These are phyloP conservation scores for Ceratobasidium sp. DNA, from an alignment of 1,284 basidiomycete genomes.

Conservation along the genomic window DNA sequence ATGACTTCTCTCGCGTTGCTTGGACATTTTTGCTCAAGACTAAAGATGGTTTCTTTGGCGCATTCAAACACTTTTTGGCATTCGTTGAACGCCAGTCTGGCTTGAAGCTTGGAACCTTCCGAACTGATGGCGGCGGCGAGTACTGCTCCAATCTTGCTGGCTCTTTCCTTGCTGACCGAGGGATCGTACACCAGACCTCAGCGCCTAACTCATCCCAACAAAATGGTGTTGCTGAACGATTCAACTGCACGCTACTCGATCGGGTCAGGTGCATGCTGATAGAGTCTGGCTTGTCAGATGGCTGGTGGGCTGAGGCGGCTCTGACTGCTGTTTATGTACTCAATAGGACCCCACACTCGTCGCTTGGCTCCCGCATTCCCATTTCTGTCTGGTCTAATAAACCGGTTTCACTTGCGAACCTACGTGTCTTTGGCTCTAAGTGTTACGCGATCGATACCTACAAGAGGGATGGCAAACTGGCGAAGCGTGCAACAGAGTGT, in stretches of 20 bases:
- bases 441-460: neutral
- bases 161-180: neutral
- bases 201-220: constrained; percentile 21
- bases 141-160: constrained; percentile 12
- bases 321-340: constrained; percentile 1
- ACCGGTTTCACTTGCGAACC: neutral
- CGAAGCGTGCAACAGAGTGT: neutral
- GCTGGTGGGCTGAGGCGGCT: constrained; percentile 29
- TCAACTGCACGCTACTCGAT: constrained; percentile 34
- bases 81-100: constrained; percentile 43
- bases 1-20: constrained; percentile 46
- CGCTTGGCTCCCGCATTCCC: neutral
- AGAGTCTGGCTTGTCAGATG: constrained; percentile 9
- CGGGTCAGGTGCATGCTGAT: neutral
- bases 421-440: constrained; percentile 19
- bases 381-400: constrained; percentile 8
- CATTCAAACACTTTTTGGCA: constrained; percentile 45
- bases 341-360: constrained; percentile 23
- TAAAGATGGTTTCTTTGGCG: constrained; percentile 27
- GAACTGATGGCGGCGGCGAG: constrained; percentile 51
- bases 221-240: constrained; percentile 39
- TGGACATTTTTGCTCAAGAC: constrained; percentile 38
- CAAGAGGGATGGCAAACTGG: constrained; percentile 11
- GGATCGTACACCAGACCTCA: constrained; percentile 32
- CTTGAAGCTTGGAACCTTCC: constrained; percentile 39